These are phyloP conservation scores for Rossbeevera mucosa DNA, from an alignment of 768 basidiomycete genomes.

Conservation along the genomic window DNA sequence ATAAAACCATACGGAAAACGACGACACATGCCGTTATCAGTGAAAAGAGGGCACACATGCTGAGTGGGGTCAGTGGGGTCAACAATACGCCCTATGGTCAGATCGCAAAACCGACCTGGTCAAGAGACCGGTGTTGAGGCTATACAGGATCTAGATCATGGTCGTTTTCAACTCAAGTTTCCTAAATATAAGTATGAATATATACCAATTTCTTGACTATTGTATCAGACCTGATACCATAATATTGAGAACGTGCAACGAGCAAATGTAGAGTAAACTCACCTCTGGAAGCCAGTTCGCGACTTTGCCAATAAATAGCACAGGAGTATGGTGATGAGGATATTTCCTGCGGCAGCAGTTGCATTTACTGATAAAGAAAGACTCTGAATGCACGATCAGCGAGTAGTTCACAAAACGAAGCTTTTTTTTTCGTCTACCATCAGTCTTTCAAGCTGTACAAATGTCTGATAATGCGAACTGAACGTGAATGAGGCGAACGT, in stretches of 20 bases:
- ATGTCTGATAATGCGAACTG: constrained; percentile 40
- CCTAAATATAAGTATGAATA: neutral
- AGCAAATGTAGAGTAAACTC: neutral
- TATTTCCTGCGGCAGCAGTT: constrained; percentile 42
- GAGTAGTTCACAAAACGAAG: neutral
- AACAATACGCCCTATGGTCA: neutral
- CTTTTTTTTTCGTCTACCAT: constrained; percentile 32
- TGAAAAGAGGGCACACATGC: constrained; percentile 52
- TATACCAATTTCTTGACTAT: constrained; percentile 44
- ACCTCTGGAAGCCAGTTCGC: constrained; percentile 50
- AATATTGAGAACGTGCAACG: neutral
- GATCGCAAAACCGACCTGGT: constrained; percentile 25
- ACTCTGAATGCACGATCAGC: constrained; percentile 11
- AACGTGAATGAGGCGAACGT: constrained; percentile 9
- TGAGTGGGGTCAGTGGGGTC: constrained; percentile 12
- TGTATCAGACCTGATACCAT: constrained; percentile 36
- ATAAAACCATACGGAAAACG: neutral
- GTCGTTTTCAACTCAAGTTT: neutral
- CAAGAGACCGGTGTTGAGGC: constrained; percentile 39
- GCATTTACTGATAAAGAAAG: constrained; percentile 51
- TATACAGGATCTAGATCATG: constrained; percentile 45
- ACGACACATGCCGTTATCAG: constrained; percentile 40
- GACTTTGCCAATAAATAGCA: constrained; percentile 43
- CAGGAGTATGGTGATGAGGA: constrained; percentile 47
- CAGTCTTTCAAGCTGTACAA: constrained; percentile 38